These are phyloP conservation scores for Pulicaria dysenterica DNA, from an alignment of 129 eudicot species.

Conservation along the genomic window DNA sequence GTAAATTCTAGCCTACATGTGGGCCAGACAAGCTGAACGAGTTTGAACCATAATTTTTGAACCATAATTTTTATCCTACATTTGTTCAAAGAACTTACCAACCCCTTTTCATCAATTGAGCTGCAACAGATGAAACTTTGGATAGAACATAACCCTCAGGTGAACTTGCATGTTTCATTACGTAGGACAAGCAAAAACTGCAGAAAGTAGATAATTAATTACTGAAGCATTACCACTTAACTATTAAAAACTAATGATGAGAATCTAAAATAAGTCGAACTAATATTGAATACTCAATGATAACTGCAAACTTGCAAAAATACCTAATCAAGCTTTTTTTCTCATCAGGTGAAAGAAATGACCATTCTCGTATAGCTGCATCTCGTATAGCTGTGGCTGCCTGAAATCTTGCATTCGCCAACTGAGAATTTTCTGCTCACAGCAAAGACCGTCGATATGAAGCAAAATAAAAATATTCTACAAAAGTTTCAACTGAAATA, in stretches of 20 bases:
- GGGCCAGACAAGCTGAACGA: constrained; percentile 28
- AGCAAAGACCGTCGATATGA: constrained; percentile 19
- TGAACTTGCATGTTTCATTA: constrained; percentile 85
- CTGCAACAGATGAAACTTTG: constrained; percentile 93
- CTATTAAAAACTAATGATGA: constrained; percentile 11
- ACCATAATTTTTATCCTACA: neutral
- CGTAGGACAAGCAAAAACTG: constrained; percentile 80
- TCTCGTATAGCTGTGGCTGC: constrained; percentile 90
- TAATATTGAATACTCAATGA: constrained; percentile 6
- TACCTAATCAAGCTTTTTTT: constrained; percentile 85
- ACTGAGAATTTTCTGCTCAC: constrained; percentile 77
- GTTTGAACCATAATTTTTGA: constrained; percentile 6
- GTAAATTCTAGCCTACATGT: constrained; percentile 81
- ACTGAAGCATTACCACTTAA: constrained; percentile 5
- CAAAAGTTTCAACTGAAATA: constrained; percentile 16
- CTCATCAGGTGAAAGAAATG: constrained; percentile 62
- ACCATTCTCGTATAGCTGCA: constrained; percentile 95
- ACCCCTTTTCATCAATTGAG: constrained; percentile 96
- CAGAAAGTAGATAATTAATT: constrained; percentile 31
- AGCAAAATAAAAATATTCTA: constrained; percentile 15
- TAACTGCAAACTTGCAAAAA: constrained; percentile 23
- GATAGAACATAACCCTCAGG: constrained; percentile 86
- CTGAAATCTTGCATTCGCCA: constrained; percentile 94
- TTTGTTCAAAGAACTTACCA: constrained; percentile 60
- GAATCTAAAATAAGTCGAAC: neutral